A percentile compares a stretch with the other conserved stretches of the same genome.
Evolutionary conservation across 192 early-diverging fungal species (phyloP).

Genomic region (Umbelopsis sp.): DNA sequence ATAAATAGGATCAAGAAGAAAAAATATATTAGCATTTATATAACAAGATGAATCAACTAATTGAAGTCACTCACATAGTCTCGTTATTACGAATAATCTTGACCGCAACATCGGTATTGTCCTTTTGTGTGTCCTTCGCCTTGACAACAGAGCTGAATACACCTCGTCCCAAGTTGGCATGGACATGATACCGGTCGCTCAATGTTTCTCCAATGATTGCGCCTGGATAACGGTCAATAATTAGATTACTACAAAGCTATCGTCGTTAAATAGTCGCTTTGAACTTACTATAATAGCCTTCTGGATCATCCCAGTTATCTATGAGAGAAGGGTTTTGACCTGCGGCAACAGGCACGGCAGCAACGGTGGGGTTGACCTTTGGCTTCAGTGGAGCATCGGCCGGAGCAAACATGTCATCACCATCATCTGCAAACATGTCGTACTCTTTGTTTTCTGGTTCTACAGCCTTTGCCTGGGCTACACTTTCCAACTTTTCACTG

Average conservation of each 20-base stretch:
- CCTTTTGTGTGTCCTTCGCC: slow-evolving; percentile 75
- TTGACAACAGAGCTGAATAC: slow-evolving; percentile 95
- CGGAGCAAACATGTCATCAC: slow-evolving; percentile 75
- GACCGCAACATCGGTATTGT: slow-evolving; percentile 84
- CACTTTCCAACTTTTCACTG: slow-evolving; percentile 42
- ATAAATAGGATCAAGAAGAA: background rate
- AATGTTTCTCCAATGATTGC: slow-evolving; percentile 84
- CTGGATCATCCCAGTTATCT: slow-evolving; percentile 96
- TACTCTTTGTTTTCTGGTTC: slow-evolving; percentile 33
- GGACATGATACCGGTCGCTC: slow-evolving; percentile 85
- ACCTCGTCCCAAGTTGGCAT: slow-evolving; percentile 86
- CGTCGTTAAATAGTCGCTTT: background rate
- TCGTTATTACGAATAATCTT: slow-evolving; percentile 97
- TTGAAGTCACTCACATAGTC: slow-evolving; percentile 65
- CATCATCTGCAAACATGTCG: slow-evolving; percentile 75
- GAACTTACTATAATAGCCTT: slow-evolving; percentile 95
- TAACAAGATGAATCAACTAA: no score
- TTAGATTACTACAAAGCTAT: background rate
- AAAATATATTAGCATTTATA: no score
- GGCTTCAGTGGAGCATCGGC: slow-evolving; percentile 32
- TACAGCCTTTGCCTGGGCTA: slow-evolving; percentile 23
- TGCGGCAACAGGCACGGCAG: slow-evolving; percentile 37
- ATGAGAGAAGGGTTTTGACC: slow-evolving; percentile 57
- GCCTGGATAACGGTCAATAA: slow-evolving; percentile 31
- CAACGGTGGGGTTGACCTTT: slow-evolving; percentile 43